These are phyloP conservation scores for Diutina siamensis DNA, from an alignment of 1,139 yeast species.

Conservation along the genomic window DNA sequence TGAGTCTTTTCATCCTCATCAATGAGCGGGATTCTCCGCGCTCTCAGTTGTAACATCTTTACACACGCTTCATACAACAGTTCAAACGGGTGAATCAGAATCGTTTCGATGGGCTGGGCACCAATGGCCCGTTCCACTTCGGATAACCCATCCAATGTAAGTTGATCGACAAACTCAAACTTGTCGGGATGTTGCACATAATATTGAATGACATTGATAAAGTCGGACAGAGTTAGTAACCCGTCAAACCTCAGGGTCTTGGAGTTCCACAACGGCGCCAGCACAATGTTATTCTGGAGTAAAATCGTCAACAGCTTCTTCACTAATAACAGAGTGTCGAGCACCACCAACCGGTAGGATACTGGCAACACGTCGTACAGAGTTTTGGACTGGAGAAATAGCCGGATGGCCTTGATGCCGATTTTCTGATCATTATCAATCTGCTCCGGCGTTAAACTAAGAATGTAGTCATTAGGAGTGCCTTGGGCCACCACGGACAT, in stretches of 20 bases:
- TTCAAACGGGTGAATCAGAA: slow-evolving; percentile 84
- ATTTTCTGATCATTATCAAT: slow-evolving; percentile 49
- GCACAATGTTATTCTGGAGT: slow-evolving; percentile 85
- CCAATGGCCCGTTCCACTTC: slow-evolving; percentile 85
- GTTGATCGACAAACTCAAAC: slow-evolving; percentile 77
- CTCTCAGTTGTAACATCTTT: slow-evolving; percentile 79
- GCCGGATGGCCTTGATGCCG: slow-evolving; percentile 68
- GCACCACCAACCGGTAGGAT: slow-evolving; percentile 81
- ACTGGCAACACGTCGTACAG: slow-evolving; percentile 97
- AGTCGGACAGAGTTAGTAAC: slow-evolving; percentile 81
- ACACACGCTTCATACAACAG: slow-evolving; percentile 90
- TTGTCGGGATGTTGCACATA: slow-evolving; percentile 87
- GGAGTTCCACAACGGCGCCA: slow-evolving; percentile 96
- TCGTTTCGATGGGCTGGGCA: slow-evolving; percentile 79
- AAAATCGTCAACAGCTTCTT: slow-evolving; percentile 85
- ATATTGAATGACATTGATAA: slow-evolving; percentile 90
- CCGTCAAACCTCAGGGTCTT: slow-evolving; percentile 89
- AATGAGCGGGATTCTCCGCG: slow-evolving; percentile 88
- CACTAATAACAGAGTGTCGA: slow-evolving; percentile 84
- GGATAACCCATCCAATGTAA: slow-evolving; percentile 74
- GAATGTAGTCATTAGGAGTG: slow-evolving; percentile 25
- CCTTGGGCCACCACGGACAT: slow-evolving; percentile 2
- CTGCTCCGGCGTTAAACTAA: slow-evolving; percentile 31
- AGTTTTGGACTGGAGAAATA: slow-evolving; percentile 79
- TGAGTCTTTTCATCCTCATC: slow-evolving; percentile 91